These are phyloP conservation scores for Ceratobasidium theobromae DNA, from an alignment of 1,284 basidiomycete genomes.

Conservation along the genomic window DNA sequence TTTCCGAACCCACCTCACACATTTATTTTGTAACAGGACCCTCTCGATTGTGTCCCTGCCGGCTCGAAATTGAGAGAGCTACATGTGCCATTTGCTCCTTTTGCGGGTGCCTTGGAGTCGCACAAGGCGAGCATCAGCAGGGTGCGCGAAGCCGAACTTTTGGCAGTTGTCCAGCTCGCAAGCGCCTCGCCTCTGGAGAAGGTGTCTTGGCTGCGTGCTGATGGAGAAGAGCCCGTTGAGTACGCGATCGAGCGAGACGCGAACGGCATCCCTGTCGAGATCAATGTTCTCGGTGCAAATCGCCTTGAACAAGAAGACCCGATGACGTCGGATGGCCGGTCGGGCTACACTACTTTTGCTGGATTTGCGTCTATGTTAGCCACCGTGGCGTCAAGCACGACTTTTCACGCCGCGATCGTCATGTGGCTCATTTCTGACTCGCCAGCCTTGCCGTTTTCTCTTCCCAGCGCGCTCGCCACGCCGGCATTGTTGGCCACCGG, in stretches of 20 bases:
- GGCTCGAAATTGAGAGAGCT: conserved; percentile 10
- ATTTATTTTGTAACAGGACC: conserved; percentile 7
- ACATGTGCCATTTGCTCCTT: conserved; percentile 14
- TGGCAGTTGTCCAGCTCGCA: conserved; percentile 14
- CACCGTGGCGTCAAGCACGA: conserved; percentile 9
- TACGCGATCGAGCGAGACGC: conserved; percentile 13
- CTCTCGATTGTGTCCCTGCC: conserved; percentile 10
- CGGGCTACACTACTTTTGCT: neutral
- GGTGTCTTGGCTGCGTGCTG: conserved; percentile 18
- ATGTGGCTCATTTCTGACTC: conserved; percentile 16
- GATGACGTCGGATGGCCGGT: neutral
- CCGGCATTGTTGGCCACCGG: conserved; percentile 17
- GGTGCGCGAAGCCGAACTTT: conserved; percentile 12
- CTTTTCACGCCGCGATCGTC: conserved; percentile 20
- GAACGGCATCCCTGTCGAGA: conserved; percentile 5
- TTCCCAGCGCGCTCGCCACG: conserved; percentile 2
- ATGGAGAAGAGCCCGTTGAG: conserved; percentile 22
- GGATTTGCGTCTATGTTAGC: conserved; percentile 4
- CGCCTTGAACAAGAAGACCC: neutral
- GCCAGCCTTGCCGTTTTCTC: neutral
- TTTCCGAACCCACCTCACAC: neutral
- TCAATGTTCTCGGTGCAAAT: neutral
- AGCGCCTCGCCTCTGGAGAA: conserved; percentile 21
- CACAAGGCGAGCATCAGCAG: conserved; percentile 12
- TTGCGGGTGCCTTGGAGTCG: neutral